Percentiles rank a stretch among this genome's conserved stretches.
phyloP scores from a whole-genome alignment of 2,329 filamentous ascomycete species.

The Cladorrhinum sp. region DNA sequence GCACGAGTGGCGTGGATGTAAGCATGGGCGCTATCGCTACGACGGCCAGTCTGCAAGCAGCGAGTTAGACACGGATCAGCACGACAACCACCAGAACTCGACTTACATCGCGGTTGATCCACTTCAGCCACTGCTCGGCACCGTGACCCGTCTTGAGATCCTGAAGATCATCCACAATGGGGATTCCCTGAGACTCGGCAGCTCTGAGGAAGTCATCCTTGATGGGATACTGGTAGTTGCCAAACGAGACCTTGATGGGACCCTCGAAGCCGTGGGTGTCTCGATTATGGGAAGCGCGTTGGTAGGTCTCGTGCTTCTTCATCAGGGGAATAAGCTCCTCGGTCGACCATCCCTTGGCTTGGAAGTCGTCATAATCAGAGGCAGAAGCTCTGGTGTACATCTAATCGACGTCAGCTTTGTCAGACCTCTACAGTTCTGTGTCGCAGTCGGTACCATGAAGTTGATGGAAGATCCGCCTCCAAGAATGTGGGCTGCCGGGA shows the following conservation, averaged over 20 bases:
- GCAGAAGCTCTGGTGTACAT: slow-evolving; percentile 72
- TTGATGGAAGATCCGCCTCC: slow-evolving; percentile 74
- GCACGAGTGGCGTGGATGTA: slow-evolving; percentile 75
- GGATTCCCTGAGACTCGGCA: slow-evolving; percentile 53
- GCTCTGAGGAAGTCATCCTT: slow-evolving; percentile 63
- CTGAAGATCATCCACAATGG: slow-evolving; percentile 70
- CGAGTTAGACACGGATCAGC: background rate
- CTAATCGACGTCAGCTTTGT: slow-evolving; percentile 36
- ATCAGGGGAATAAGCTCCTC: slow-evolving; percentile 72
- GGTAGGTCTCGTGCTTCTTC: slow-evolving; percentile 79
- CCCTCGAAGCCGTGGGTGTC: slow-evolving; percentile 75
- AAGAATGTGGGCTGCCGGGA: slow-evolving; percentile 71
- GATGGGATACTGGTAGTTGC: slow-evolving; percentile 73
- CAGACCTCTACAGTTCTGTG: too few relatives aligned
- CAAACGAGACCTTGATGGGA: slow-evolving; percentile 79
- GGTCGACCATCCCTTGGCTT: slow-evolving; percentile 75
- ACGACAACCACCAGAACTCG: background rate
- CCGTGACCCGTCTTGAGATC: slow-evolving; percentile 67
- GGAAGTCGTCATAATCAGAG: slow-evolving; percentile 75
- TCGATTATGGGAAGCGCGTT: slow-evolving; percentile 60
- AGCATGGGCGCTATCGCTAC: slow-evolving; percentile 72
- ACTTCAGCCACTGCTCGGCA: slow-evolving; percentile 81
- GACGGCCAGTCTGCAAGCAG: slow-evolving; percentile 55
- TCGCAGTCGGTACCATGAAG: slow-evolving; percentile 58
- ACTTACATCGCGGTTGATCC: slow-evolving; percentile 68